These are phyloP conservation scores for Knoxdaviesia capensis DNA, from an alignment of 2,329 filamentous ascomycete species.

Conservation along the genomic window DNA sequence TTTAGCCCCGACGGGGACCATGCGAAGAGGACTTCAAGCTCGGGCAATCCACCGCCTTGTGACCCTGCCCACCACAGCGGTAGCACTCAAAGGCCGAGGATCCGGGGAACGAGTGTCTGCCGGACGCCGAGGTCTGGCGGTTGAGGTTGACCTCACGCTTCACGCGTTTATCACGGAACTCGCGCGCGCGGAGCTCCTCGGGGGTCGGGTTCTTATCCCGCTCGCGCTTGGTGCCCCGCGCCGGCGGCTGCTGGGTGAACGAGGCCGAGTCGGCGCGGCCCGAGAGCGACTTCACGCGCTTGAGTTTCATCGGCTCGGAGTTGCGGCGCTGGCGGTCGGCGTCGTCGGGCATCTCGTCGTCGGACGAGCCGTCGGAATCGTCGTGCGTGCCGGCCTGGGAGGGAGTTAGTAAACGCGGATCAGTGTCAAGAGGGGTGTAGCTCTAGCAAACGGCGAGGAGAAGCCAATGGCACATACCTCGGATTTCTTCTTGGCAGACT, in stretches of 20 bases:
- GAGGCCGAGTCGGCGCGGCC: constrained; percentile 1
- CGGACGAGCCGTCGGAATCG: constrained; percentile 3
- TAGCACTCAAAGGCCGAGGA: constrained; percentile 27
- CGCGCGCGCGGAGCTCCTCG: constrained; percentile 12
- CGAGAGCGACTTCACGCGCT: constrained; percentile 3
- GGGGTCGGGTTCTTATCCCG: background rate
- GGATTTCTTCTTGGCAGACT: constrained; percentile 2
- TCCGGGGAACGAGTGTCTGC: too few species aligned
- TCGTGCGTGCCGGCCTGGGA: constrained; percentile 6
- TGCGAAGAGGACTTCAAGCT: constrained; percentile 7
- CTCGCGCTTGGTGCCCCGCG: background rate
- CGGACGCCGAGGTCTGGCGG: constrained; percentile 24
- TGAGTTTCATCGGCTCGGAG: constrained; percentile 3
- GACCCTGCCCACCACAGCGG: constrained; percentile 39
- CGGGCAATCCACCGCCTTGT: constrained; percentile 36
- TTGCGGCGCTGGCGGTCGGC: constrained; percentile 2
- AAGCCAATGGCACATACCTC: constrained; percentile 10
- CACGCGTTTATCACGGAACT: constrained; percentile 36
- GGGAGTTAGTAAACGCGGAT: constrained; percentile 1
- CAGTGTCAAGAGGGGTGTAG: background rate
- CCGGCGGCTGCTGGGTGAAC: background rate
- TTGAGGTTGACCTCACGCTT: constrained; percentile 50
- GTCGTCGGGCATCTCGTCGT: constrained; percentile 1
- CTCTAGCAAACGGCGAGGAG: background rate
- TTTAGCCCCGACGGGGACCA: constrained; percentile 1